Base-by-base conservation (phyloP, 345 rosid species). In the Heritiera fomes region DNA sequence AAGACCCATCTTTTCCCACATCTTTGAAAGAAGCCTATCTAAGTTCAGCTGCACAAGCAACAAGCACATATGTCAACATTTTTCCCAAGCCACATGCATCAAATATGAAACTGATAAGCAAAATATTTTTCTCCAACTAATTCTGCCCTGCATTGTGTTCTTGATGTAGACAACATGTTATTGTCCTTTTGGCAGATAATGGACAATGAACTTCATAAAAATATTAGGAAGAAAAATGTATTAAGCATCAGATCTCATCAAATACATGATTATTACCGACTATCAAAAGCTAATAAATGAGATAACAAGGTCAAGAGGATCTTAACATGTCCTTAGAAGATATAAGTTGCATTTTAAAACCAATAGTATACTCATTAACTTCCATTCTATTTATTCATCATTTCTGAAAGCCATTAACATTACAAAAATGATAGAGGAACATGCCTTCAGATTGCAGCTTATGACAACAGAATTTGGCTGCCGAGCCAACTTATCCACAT, bases 1-100 rank as follows among this genome's bases (percentile, higher is more conserved):
- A 59, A 92, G 92, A 58, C 91, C 99, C 99, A 97, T 97, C 79
- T 85, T 96, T 41, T 92, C 97, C 99, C 99, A 96, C 97, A 96
- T 91, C 82, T 88, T 96, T 71, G 98, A 85, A 28, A 96, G 98
- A 73, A 96, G 82, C 89, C 99, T 92, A 84, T 96, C 99, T 53
- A 96, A 88, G 90, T 96, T 96, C 81, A 96, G 92, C 99, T 96
- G 97, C 82, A 84, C 53, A 49, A 80, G 75, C 64, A 82, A 66
- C 80, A 83, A 23, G 41, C 72, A 15, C 60, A 41, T 66, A 76
- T 30, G 56, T 73, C 77, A 79, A 71, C 66, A 38, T 64, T 66
- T 64, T 73, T 72, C 81, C 50, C 61, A 69, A 46, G 78, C 6
- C 30, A 77, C 63, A 62, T 55, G 62, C 47, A 75, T 32, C 38